Conservation (phyloP, 2,329 filamentous ascomycete species). For the Graphilbum ipis-grandicollis region DNA sequence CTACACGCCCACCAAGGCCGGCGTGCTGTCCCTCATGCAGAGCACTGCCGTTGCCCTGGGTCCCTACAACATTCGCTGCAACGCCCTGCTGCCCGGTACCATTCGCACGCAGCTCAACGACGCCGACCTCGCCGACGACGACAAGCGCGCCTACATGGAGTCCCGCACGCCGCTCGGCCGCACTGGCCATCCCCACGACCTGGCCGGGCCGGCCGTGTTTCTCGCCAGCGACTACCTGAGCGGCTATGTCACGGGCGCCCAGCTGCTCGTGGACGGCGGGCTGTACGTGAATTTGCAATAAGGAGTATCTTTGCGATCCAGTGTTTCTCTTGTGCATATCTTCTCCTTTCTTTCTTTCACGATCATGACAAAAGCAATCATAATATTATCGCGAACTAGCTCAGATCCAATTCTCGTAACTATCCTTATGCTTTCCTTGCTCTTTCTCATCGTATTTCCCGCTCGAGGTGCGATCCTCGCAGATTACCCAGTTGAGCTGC, state of each 20-base stretch:
- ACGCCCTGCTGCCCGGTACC: slow-evolving; percentile 52
- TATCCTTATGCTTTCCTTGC: too few species aligned
- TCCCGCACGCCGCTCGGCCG: slow-evolving; percentile 47
- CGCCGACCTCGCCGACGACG: slow-evolving; percentile 44
- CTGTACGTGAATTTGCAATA: slow-evolving; percentile 53
- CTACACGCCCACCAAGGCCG: slow-evolving; percentile 59
- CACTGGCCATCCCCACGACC: slow-evolving; percentile 40
- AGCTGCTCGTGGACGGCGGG: slow-evolving; percentile 57
- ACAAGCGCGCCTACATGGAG: slow-evolving; percentile 50
- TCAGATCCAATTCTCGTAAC: too few species aligned
- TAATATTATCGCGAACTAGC: too few species aligned
- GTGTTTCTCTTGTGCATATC: neutral
- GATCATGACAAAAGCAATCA: too few species aligned
- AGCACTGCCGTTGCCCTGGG: slow-evolving; percentile 49
- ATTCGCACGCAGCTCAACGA: slow-evolving; percentile 56
- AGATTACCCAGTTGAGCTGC: too few species aligned
- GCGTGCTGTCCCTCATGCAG: slow-evolving; percentile 51
- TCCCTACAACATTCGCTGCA: slow-evolving; percentile 48
- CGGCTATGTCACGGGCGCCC: slow-evolving; percentile 49
- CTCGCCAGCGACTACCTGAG: slow-evolving; percentile 48
- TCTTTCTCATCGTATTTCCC: too few species aligned
- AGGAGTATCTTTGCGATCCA: neutral
- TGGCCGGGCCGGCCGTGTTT: slow-evolving; percentile 57
- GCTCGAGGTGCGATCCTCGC: too few species aligned
- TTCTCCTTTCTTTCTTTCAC: neutral